Percentiles rank a stretch among this genome's conserved stretches.
Evolutionary conservation across 1,284 basidiomycete species (phyloP).

Genomic region (Vanrija pseudolonga): DNA sequence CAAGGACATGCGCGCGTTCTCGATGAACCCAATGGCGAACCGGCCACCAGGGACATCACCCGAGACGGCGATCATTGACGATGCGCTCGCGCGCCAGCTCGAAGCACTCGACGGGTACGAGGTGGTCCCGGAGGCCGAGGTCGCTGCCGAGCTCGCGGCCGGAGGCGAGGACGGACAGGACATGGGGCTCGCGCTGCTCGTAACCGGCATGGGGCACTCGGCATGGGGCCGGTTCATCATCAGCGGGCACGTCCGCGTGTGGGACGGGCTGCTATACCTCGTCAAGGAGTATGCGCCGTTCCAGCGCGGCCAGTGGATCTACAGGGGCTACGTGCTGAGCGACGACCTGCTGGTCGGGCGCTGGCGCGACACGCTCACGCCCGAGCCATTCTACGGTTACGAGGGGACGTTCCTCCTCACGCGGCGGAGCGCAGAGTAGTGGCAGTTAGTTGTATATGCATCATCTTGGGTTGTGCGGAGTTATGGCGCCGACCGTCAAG

Average conservation of each 20-base stretch:
- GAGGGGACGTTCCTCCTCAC: constrained; percentile 51
- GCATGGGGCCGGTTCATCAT: constrained; percentile 55
- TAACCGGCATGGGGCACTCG: constrained; percentile 53
- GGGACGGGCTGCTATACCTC: constrained; percentile 55
- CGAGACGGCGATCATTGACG: constrained; percentile 33
- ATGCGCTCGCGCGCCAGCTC: constrained; percentile 39
- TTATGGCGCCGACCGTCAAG: too few species aligned
- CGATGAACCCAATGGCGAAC: constrained; percentile 6
- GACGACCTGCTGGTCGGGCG: constrained; percentile 46
- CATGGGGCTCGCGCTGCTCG: constrained; percentile 47
- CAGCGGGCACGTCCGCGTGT: constrained; percentile 51
- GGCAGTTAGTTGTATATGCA: too few species aligned
- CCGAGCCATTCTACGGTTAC: constrained; percentile 47
- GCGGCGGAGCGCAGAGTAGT: constrained; percentile 9
- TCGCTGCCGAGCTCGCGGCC: constrained; percentile 23
- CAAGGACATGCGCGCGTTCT: constrained; percentile 21
- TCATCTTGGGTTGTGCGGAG: too few species aligned
- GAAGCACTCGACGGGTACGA: constrained; percentile 42
- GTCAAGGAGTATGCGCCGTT: constrained; percentile 52
- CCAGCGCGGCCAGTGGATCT: constrained; percentile 52
- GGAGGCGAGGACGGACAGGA: constrained; percentile 20
- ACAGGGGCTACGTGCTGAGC: constrained; percentile 51
- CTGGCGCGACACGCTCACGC: constrained; percentile 49
- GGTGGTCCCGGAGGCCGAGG: constrained; percentile 32
- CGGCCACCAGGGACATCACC: constrained; percentile 20